Evolutionary conservation across 257 asterid genomes (phyloP).

Genomic region (Solanum etuberosum): DNA sequence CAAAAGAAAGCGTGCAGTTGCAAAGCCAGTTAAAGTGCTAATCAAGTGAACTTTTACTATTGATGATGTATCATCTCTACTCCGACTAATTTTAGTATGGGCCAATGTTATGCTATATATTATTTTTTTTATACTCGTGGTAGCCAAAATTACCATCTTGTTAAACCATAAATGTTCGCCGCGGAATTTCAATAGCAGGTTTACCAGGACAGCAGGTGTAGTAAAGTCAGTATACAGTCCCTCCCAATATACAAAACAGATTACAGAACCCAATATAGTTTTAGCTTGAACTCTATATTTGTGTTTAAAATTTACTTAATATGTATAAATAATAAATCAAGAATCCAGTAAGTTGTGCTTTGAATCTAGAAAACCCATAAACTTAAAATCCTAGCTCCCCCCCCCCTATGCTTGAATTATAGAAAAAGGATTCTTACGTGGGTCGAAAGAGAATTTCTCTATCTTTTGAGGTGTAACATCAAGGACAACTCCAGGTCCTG

Average conservation of each 20-base stretch:
- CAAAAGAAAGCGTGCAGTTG: background rate
- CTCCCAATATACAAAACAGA: background rate
- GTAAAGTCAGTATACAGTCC: background rate
- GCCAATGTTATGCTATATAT: background rate
- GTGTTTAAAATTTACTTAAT: no score
- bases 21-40: background rate
- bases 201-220: background rate
- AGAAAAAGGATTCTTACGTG: conserved; percentile 26
- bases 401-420: background rate
- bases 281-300: no score
- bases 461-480: conserved; percentile 57
- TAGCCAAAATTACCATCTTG: background rate
- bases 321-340: no score
- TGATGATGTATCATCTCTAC: background rate
- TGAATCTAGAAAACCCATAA: background rate
- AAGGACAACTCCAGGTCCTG: conserved; percentile 55
- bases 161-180: background rate
- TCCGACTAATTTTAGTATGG: background rate
- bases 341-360: no score
- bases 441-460: conserved; percentile 53
- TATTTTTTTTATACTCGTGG: background rate
- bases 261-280: background rate
- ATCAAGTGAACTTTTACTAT: background rate
- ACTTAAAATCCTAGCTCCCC: background rate
- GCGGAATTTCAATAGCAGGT: background rate